Base-by-base conservation (phyloP, 352 stramenopile genomes). In the Pythium sp. region DNA sequence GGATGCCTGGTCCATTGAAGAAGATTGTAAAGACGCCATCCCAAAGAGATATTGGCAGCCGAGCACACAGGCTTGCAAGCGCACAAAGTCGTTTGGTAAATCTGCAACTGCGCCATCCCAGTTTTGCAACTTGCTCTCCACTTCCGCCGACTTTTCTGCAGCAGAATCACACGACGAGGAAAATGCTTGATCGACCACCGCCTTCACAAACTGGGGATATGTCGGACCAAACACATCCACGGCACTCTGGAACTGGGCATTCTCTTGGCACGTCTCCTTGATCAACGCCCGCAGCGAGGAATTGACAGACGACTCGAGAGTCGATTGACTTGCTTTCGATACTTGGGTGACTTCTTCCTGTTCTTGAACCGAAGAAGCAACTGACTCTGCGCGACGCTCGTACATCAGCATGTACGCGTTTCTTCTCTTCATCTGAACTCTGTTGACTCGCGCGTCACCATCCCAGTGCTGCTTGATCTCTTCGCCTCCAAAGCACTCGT, bases 401-500 rank as follows among this genome's bases (percentile, higher is more conserved):
- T 95, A 95, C 34, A 95, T 72, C 3, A 93, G 70, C 84, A 95
- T 91, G 57, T 93, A 95, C 8, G 85, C 87, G 61, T 75, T 92
- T 47, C 84, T 75, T 14, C 78, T 68, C 63, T 91, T 91, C 73
- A 82, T 86, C 53, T 94, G 79, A 15, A 88, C 69, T 22, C 30
- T 65, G 47, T 58, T 53, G 28, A 20, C 72, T 64, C 5, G 80
- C 53, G 6, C 76, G 54, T 60, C 74, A 75, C 34, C 62, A 62
- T 89, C 79, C 84, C 85, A 92, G 58, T 79, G 77, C 59, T 85
- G 72, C 32, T 73, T 73, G 30, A 87, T 69, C 71, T 97, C 90
- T 54, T 96, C 83, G 5, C 94, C 93, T 5, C 94, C 94, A 74
- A 97, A 98, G 66, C 91, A 98, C 67, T 98, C 89, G 5, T 85